These are phyloP conservation scores for Coniochaeta sp. DNA, from an alignment of 2,329 filamentous ascomycete species.

Conservation along the genomic window DNA sequence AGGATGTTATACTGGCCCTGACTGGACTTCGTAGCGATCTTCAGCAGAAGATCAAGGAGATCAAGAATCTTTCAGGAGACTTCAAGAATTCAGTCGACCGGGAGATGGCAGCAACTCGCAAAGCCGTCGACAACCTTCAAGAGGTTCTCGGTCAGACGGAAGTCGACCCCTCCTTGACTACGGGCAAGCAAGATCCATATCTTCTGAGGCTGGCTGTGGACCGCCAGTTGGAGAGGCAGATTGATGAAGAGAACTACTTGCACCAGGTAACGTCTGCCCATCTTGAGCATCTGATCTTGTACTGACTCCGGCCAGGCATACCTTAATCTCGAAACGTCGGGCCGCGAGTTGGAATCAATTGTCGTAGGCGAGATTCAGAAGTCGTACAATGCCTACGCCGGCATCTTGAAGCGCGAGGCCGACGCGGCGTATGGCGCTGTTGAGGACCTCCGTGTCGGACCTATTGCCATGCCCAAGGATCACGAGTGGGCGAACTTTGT, in stretches of 20 bases:
- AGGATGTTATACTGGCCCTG: slow-evolving; percentile 82
- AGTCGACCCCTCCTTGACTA: slow-evolving; percentile 63
- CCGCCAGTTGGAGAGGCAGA: slow-evolving; percentile 81
- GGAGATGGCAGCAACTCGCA: slow-evolving; percentile 80
- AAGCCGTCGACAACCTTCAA: slow-evolving; percentile 71
- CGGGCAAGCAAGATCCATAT: slow-evolving; percentile 88
- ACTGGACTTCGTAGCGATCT: slow-evolving; percentile 81
- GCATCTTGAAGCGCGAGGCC: slow-evolving; percentile 84
- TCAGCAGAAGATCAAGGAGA: slow-evolving; percentile 96
- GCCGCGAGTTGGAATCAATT: slow-evolving; percentile 90
- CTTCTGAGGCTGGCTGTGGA: slow-evolving; percentile 81
- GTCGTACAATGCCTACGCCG: slow-evolving; percentile 88
- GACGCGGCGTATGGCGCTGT: slow-evolving; percentile 72
- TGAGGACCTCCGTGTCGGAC: slow-evolving; percentile 75
- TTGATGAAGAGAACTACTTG: slow-evolving; percentile 95
- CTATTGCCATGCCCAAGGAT: slow-evolving; percentile 89
- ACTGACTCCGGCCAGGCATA: slow-evolving; percentile 57
- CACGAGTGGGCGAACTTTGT: slow-evolving; percentile 85
- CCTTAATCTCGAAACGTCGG: slow-evolving; percentile 87
- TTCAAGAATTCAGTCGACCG: slow-evolving; percentile 97
- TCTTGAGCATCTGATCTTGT: background rate
- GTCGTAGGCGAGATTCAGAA: slow-evolving; percentile 98
- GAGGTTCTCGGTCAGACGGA: slow-evolving; percentile 76
- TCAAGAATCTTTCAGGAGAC: slow-evolving; percentile 85
- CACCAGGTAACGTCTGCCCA: slow-evolving; percentile 55